These are phyloP conservation scores for Trichoderma afroharzianum DNA, from an alignment of 2,329 filamentous ascomycete genomes.

Conservation along the genomic window DNA sequence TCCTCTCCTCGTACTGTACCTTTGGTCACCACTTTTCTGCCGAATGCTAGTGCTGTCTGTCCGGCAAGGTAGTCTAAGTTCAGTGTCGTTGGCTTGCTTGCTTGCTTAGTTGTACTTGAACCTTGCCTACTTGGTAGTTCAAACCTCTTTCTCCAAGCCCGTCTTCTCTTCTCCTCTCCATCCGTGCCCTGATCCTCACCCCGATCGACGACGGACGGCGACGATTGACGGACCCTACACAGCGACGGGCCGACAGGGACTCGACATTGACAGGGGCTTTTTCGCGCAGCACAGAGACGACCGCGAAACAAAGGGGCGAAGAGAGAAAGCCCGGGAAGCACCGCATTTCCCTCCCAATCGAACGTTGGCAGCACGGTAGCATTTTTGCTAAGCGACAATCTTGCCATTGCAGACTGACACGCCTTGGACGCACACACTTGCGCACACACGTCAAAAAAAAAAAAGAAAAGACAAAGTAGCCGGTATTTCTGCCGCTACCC, in stretches of 20 bases:
- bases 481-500: neutral
- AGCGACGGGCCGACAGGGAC: constrained; percentile 13
- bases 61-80: neutral
- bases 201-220: constrained; percentile 9
- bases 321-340: neutral
- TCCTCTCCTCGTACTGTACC: neutral
- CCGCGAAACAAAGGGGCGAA: constrained; percentile 10
- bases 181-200: neutral
- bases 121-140: neutral
- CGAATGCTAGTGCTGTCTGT: neutral
- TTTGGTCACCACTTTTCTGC: neutral
- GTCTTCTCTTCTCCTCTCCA: neutral
- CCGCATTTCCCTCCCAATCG: neutral
- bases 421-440: neutral
- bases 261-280: constrained; percentile 10
- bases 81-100: neutral
- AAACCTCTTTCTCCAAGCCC: neutral
- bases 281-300: neutral
- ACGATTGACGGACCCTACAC: constrained; percentile 13
- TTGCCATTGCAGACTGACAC: neutral
- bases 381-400: neutral
- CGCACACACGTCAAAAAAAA: neutral
- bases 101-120: neutral
- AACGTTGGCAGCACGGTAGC: neutral
- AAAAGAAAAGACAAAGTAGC: neutral